Conservation (phyloP, 2,329 filamentous ascomycete genomes). For the Phyllosticta citribraziliensis region DNA sequence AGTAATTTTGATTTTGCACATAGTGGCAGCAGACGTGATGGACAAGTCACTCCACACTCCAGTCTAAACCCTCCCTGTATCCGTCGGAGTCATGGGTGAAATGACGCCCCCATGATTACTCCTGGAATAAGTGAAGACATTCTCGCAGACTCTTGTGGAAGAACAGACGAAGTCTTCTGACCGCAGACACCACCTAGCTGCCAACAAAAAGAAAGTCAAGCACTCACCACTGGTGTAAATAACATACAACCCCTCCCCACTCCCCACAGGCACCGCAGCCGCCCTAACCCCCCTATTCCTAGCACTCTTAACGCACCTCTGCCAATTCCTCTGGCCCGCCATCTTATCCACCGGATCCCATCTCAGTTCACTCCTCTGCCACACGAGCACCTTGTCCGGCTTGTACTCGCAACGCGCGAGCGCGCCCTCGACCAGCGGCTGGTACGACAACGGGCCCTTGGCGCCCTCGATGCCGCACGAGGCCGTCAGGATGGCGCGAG, state of each 20-base stretch:
- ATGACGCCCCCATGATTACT: too few relatives aligned
- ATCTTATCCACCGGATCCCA: constrained; percentile 62
- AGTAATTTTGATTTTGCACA: background rate
- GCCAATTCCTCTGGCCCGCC: constrained; percentile 71
- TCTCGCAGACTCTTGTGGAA: background rate
- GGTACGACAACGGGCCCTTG: constrained; percentile 71
- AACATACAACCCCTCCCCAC: constrained; percentile 74
- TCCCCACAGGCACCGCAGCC: constrained; percentile 66
- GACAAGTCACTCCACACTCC: background rate
- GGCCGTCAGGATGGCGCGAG: constrained; percentile 70
- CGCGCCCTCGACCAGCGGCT: constrained; percentile 65
- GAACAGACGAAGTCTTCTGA: background rate
- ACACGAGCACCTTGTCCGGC: constrained; percentile 64
- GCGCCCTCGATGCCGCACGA: constrained; percentile 85
- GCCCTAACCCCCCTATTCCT: constrained; percentile 57
- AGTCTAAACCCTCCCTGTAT: background rate
- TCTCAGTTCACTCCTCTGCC: constrained; percentile 67
- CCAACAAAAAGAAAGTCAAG: background rate
- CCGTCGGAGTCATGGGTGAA: background rate
- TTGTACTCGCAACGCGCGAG: constrained; percentile 59
- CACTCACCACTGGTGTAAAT: constrained; percentile 65
- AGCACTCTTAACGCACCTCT: constrained; percentile 62
- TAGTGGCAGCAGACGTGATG: background rate
- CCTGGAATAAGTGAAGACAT: background rate
- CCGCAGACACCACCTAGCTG: background rate